Conservation (phyloP, 768 basidiomycete genomes). For the Boletellus sp. region DNA sequence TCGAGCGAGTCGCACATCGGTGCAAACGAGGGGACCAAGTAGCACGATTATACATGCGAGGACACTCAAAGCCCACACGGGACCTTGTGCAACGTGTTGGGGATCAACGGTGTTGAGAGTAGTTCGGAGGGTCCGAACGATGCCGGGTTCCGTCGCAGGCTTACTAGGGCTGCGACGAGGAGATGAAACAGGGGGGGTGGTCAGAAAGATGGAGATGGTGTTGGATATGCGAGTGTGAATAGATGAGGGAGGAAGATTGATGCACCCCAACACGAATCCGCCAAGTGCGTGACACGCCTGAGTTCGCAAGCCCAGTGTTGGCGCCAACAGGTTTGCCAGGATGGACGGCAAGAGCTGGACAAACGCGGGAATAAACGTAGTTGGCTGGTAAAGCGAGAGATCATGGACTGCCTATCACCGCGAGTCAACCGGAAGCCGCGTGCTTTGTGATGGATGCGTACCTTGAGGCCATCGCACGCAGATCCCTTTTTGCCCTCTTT, state of each 20-base stretch:
- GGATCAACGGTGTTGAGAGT: slow-evolving; percentile 56
- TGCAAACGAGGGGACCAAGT: slow-evolving; percentile 53
- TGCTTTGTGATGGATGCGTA: slow-evolving; percentile 27
- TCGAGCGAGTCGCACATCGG: slow-evolving; percentile 41
- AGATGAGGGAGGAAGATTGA: slow-evolving; percentile 43
- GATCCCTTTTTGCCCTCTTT: slow-evolving; percentile 89
- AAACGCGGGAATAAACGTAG: slow-evolving; percentile 68
- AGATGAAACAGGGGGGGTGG: slow-evolving; percentile 34
- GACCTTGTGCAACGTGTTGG: slow-evolving; percentile 63
- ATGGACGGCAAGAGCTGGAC: slow-evolving; percentile 56
- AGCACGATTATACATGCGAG: slow-evolving; percentile 63
- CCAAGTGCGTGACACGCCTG: slow-evolving; percentile 77
- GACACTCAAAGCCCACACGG: slow-evolving; percentile 73
- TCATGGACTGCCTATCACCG: slow-evolving; percentile 66
- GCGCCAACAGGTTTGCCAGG: slow-evolving; percentile 58
- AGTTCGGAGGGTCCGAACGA: slow-evolving; percentile 64
- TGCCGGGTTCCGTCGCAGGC: slow-evolving; percentile 41
- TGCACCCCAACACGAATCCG: slow-evolving; percentile 57
- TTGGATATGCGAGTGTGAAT: slow-evolving; percentile 54
- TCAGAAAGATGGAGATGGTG: slow-evolving; percentile 46
- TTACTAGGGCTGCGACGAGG: slow-evolving; percentile 37
- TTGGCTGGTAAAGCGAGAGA: slow-evolving; percentile 57
- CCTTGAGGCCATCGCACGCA: slow-evolving; percentile 73
- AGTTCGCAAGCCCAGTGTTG: slow-evolving; percentile 58
- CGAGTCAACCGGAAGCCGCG: slow-evolving; percentile 9